phyloP scores from a whole-genome alignment of 225 moss, liverwort and hornwort genomes.

The Climacium dendroides region DNA sequence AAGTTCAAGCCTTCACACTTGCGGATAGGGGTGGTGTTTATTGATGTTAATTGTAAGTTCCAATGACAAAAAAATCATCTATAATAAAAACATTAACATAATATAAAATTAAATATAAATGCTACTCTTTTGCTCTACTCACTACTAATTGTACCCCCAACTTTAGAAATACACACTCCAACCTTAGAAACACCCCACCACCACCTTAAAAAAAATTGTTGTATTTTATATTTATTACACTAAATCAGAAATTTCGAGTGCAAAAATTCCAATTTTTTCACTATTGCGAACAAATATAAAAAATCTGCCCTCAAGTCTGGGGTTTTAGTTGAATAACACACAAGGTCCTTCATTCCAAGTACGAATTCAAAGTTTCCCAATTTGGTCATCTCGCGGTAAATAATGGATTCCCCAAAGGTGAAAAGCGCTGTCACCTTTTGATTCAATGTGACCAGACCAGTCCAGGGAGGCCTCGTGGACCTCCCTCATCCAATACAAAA shows the following conservation, averaged over 20 bases:
- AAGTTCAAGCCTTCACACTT: neutral
- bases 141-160: fast-evolving
- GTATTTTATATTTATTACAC: too few relatives aligned
- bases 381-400: neutral
- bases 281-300: too few relatives aligned
- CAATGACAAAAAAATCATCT: fast-evolving
- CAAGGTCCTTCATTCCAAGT: neutral
- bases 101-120: neutral
- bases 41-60: fast-evolving
- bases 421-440: neutral
- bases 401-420: neutral
- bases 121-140: neutral
- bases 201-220: too few relatives aligned
- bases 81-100: neutral
- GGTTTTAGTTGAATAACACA: too few relatives aligned
- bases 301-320: too few relatives aligned
- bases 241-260: too few relatives aligned
- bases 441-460: neutral
- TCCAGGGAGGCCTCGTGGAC: neutral
- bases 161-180: too few relatives aligned
- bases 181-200: too few relatives aligned
- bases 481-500: neutral
- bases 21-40: fast-evolving
- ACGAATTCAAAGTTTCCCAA: neutral
- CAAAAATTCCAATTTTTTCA: too few relatives aligned